Evolutionary conservation across 2,329 filamentous ascomycete genomes (phyloP), one percentile per base, ranked within the genome.

Genomic region (Neurospora crassa): DNA sequence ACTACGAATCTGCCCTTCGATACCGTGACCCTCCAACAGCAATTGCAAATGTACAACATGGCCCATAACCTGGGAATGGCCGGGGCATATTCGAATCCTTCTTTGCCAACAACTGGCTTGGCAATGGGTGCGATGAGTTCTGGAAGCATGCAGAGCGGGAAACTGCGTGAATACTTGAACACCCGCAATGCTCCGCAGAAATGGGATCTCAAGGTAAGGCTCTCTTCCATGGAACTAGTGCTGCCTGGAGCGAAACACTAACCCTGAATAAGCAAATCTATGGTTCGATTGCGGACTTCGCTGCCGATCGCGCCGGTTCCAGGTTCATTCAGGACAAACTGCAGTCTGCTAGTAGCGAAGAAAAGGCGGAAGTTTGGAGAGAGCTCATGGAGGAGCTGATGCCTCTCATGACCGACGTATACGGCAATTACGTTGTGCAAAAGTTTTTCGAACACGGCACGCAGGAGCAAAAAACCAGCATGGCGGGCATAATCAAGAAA

Each of bases 351-450:
- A 97, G 97, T 79, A 97, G 94, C 77, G 96, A 98, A 73, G 95
- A 97, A 78, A 98, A 97, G 81, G 93, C 97, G 41, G 90, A 90
- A 71, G 88, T 98, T 0, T 98, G 97, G 83, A 85, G 87, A 0
- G 96, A 98, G 80, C 93, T 99, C 67, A 88, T 92, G 76, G 88
- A 90, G 0, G 96, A 99, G 75, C 89, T 91, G 1, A 81, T 97
- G 40, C 93, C 95, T 78, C 84, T 99, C 68, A 97, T 97, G 93
- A 95, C 91, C 67, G 96, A 98, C 79, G 91, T 98, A 0, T 99
- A 97, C 78, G 96, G 96, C 70, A 99, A 99, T 80, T 99, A 98
- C 78, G 96, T 99, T 43, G 94, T 98, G 47, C 96, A 99, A 78
- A 98, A 97, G 80, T 90, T 98, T 79, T 97, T 98, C 74, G 95